Conservation (phyloP, 164 flowering plant genomes). For the Chloranthus sessilifolius region DNA sequence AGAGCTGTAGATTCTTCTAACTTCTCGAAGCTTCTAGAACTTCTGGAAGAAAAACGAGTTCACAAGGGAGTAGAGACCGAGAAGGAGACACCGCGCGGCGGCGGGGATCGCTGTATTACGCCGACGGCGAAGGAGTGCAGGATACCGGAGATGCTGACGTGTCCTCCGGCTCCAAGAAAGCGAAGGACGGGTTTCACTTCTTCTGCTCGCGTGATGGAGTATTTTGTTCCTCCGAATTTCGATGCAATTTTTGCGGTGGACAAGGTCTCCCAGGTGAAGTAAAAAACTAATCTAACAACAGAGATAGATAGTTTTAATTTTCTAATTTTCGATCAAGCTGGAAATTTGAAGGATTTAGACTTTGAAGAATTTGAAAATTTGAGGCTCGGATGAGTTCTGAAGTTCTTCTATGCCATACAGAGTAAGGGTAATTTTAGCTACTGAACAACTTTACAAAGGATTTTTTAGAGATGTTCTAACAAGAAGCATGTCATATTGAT, state of each 20-base stretch:
- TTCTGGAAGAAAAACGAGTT: not conserved
- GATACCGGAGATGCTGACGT: constrained; percentile 16
- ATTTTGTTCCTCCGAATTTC: constrained; percentile 10
- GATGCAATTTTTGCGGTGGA: constrained; percentile 8
- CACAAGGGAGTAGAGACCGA: not conserved
- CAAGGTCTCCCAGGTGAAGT: not conserved
- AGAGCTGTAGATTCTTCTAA: not conserved
- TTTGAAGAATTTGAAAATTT: too few relatives aligned
- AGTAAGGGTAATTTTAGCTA: too few relatives aligned
- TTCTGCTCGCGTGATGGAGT: not conserved
- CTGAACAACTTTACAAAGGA: too few relatives aligned
- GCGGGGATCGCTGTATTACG: constrained; percentile 7
- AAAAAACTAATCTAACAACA: too few relatives aligned
- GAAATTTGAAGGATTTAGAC: too few relatives aligned
- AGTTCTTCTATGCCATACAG: too few relatives aligned
- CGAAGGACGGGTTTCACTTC: not conserved
- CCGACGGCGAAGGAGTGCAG: constrained; percentile 11
- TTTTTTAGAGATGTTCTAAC: too few relatives aligned
- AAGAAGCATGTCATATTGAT: too few relatives aligned
- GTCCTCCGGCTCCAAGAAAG: constrained; percentile 21
- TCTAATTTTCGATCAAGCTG: too few relatives aligned
- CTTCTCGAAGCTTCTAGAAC: constrained; percentile 3
- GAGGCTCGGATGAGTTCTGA: too few relatives aligned
- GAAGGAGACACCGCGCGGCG: not conserved
- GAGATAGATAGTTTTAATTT: too few relatives aligned